These are phyloP conservation scores for Hyparrhenia diplandra DNA, from an alignment of 176 grass and related monocot species.

Conservation along the genomic window DNA sequence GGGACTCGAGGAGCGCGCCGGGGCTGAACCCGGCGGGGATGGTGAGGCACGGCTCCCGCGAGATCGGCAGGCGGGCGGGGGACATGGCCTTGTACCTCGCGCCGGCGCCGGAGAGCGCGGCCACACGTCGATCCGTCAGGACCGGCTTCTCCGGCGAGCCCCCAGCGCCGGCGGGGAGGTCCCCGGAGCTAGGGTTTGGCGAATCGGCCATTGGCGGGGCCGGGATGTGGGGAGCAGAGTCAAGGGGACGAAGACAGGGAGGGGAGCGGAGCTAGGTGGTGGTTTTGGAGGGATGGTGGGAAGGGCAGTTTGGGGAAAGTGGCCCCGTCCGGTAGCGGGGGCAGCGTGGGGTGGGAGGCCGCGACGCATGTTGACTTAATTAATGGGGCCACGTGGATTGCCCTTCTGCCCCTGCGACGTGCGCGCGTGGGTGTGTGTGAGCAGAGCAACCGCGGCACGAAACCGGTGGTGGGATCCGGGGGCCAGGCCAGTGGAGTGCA, in stretches of 20 bases:
- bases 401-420: background rate
- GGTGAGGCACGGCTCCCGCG: conserved; percentile 74
- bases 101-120: conserved; percentile 45
- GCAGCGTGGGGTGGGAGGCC: conserved; percentile 24
- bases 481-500: conserved; percentile 13
- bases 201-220: conserved; percentile 40
- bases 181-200: conserved; percentile 49
- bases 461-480: conserved; percentile 50
- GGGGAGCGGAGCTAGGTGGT: background rate
- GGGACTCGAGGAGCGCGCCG: conserved; percentile 77
- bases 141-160: conserved; percentile 44
- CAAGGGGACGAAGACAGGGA: background rate
- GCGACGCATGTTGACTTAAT: conserved; percentile 35
- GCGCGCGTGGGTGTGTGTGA: conserved; percentile 24
- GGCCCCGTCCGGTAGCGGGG: background rate
- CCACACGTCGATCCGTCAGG: conserved; percentile 46
- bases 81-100: conserved; percentile 98
- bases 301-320: conserved; percentile 49
- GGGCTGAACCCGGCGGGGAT: conserved; percentile 90
- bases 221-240: conserved; percentile 17
- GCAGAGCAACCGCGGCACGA: conserved; percentile 40
- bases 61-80: conserved; percentile 79
- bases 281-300: conserved; percentile 39
- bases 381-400: background rate
- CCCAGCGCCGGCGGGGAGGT: background rate